phyloP scores from a whole-genome alignment of 2,329 filamentous ascomycete species.

The Fusarium tricinctum region DNA sequence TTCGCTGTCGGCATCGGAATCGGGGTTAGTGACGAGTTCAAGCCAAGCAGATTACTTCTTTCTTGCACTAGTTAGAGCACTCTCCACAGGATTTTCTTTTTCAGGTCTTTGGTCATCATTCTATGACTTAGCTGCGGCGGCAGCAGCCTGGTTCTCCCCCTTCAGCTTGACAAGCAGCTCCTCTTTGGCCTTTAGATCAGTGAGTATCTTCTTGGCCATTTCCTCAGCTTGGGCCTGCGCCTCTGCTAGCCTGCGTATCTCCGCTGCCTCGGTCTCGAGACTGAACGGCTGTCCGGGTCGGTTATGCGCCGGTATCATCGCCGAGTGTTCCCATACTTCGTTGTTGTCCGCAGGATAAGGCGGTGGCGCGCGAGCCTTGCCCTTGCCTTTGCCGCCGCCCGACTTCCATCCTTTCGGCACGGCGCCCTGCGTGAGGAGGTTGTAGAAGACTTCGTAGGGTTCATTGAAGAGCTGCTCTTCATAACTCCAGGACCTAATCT shows the following conservation, averaged over 20 bases:
- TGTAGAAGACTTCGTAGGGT: constrained; percentile 92
- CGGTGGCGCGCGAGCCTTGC: constrained; percentile 59
- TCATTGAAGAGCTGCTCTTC: constrained; percentile 99
- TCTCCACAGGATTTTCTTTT: background rate
- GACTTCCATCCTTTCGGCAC: constrained; percentile 63
- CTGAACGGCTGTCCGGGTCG: constrained; percentile 80
- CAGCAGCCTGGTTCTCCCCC: constrained; percentile 67
- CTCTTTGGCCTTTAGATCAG: constrained; percentile 75
- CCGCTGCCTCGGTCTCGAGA: constrained; percentile 75
- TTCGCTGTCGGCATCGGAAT: background rate
- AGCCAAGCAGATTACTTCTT: too few species aligned
- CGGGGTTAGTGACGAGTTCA: too few species aligned
- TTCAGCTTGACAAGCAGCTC: constrained; percentile 72
- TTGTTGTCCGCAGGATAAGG: constrained; percentile 59
- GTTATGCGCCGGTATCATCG: constrained; percentile 79
- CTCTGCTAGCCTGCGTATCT: constrained; percentile 72
- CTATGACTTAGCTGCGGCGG: constrained; percentile 52
- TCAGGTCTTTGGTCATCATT: constrained; percentile 11
- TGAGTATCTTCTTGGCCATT: constrained; percentile 70
- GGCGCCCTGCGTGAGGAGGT: constrained; percentile 82
- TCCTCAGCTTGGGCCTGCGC: constrained; percentile 74
- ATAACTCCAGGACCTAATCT: constrained; percentile 84
- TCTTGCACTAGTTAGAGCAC: too few species aligned
- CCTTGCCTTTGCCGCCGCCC: constrained; percentile 68
- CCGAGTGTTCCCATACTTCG: constrained; percentile 75